Evolutionary conservation across 2,329 filamentous ascomycete species (phyloP).

Genomic region (Cladophialophora immunda): DNA sequence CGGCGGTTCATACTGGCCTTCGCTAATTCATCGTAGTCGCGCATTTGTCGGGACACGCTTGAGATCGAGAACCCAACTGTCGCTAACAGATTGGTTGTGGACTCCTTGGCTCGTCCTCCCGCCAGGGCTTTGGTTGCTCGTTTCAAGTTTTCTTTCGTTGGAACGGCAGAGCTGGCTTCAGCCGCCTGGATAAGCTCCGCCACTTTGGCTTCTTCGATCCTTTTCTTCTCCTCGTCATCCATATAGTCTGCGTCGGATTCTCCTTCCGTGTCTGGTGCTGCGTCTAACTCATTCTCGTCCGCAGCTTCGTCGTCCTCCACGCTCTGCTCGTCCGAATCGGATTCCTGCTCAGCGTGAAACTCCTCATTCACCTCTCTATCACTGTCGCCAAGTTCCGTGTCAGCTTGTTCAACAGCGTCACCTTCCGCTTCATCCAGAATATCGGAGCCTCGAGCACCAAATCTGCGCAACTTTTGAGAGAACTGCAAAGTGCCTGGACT

Average conservation of each 20-base stretch:
- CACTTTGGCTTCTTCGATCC: conserved; percentile 55
- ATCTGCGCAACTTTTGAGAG: conserved; percentile 36
- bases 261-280: conserved; percentile 6
- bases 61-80: conserved; percentile 27
- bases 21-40: background rate
- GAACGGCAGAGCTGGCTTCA: conserved; percentile 52
- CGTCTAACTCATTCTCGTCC: background rate
- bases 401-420: conserved; percentile 24
- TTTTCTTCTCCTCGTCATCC: conserved; percentile 66
- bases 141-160: conserved; percentile 54
- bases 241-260: conserved; percentile 54
- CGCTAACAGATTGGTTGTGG: conserved; percentile 51
- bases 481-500: conserved; percentile 25
- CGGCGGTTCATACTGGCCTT: conserved; percentile 30
- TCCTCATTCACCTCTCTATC: conserved; percentile 61
- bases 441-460: conserved; percentile 32
- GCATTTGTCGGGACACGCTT: conserved; percentile 22
- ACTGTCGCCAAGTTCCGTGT: conserved; percentile 13
- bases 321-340: background rate
- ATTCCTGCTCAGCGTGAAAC: conserved; percentile 46
- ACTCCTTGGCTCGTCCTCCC: conserved; percentile 50
- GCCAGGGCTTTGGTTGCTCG: conserved; percentile 55
- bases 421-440: conserved; percentile 44
- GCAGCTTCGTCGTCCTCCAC: background rate
- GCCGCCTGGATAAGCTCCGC: conserved; percentile 56